Evolutionary conservation across 805 yeast genomes (phyloP).

Genomic region (Nakazawaea ishiwadae): DNA sequence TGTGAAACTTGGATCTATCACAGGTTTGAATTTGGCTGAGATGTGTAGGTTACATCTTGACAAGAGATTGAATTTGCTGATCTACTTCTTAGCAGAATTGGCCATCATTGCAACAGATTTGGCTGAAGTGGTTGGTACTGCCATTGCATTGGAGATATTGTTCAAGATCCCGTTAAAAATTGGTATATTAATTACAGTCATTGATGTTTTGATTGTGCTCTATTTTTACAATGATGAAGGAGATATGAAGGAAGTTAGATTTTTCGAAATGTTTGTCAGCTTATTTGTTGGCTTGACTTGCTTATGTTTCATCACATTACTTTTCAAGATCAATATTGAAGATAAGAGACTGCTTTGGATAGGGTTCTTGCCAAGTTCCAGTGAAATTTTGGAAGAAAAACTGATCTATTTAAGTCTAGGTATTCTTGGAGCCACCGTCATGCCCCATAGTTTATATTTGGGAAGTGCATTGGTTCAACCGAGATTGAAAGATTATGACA

Average conservation of each 20-base stretch:
- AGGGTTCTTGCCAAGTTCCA: conserved; percentile 60
- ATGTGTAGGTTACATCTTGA: conserved; percentile 78
- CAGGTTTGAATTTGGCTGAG: conserved; percentile 89
- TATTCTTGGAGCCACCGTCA: conserved; percentile 56
- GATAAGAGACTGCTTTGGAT: conserved; percentile 53
- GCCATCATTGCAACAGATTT: conserved; percentile 95
- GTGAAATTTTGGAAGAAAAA: conserved; percentile 43
- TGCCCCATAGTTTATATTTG: conserved; percentile 46
- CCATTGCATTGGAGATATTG: conserved; percentile 83
- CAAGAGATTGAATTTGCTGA: conserved; percentile 47
- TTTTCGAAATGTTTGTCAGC: conserved; percentile 81
- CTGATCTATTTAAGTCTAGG: conserved; percentile 82
- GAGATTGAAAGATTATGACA: conserved; percentile 40
- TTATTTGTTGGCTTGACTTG: conserved; percentile 77
- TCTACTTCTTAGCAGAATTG: conserved; percentile 78
- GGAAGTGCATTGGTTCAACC: conserved; percentile 48
- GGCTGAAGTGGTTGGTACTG: conserved; percentile 98
- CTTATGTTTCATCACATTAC: conserved; percentile 75
- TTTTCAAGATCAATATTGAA: conserved; percentile 63
- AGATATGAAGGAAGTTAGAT: conserved; percentile 68
- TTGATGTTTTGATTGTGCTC: conserved; percentile 81
- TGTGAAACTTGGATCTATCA: conserved; percentile 87
- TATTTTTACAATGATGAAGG: conserved; percentile 87
- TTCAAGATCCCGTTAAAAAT: conserved; percentile 72
- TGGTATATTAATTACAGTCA: conserved; percentile 81